phyloP scores from a whole-genome alignment of 2,329 filamentous ascomycete genomes.

The Pseudogymnoascus sp. region DNA sequence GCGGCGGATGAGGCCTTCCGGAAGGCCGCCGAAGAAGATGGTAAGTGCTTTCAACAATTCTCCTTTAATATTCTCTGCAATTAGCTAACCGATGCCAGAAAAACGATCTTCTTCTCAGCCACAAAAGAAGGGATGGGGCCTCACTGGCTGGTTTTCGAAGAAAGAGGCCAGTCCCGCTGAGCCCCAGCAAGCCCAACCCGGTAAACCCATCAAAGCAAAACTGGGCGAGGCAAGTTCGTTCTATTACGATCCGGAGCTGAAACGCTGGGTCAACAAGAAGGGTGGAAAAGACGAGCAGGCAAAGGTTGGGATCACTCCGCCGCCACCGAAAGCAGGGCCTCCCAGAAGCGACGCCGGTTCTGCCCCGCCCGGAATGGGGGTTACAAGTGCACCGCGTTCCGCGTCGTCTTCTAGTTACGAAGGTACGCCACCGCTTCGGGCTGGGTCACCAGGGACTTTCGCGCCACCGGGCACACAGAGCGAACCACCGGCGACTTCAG shows the following conservation, averaged over 20 bases:
- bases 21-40: conserved; percentile 70
- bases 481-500: not conserved
- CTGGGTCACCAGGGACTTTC: not conserved
- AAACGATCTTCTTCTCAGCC: conserved; percentile 46
- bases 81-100: conserved; percentile 12
- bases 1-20: conserved; percentile 80
- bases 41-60: conserved; percentile 34
- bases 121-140: conserved; percentile 65
- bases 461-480: not conserved
- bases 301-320: conserved; percentile 60
- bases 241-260: conserved; percentile 89
- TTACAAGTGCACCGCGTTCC: not conserved
- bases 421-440: not conserved
- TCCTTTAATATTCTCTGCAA: conserved; percentile 14
- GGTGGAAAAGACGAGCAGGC: conserved; percentile 53
- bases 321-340: conserved; percentile 58
- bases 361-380: conserved; percentile 12
- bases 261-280: conserved; percentile 98
- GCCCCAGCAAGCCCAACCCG: conserved; percentile 31
- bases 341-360: conserved; percentile 25
- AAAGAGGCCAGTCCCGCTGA: conserved; percentile 44
- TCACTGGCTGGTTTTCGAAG: conserved; percentile 73
- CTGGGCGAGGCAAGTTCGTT: conserved; percentile 90
- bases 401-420: not conserved
- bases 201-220: conserved; percentile 79